Evolutionary conservation across 306 rosid genomes (phyloP).

Genomic region (Glycine soja): DNA sequence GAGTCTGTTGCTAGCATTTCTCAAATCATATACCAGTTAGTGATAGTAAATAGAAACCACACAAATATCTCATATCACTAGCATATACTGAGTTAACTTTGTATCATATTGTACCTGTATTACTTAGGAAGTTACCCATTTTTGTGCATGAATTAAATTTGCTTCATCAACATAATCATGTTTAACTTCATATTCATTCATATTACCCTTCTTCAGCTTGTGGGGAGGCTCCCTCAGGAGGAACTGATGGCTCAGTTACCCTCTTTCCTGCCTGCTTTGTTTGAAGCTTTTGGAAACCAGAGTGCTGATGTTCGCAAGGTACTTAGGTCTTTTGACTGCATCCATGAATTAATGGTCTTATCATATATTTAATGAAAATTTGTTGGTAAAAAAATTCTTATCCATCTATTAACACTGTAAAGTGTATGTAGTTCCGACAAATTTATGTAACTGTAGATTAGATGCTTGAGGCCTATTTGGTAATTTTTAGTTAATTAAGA

Average conservation of each 20-base stretch:
- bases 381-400: neutral
- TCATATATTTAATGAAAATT: too few species aligned
- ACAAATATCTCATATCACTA: neutral
- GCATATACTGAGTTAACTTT: neutral
- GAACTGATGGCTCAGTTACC: slow-evolving; percentile 90
- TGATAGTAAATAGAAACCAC: neutral
- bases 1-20: too few species aligned
- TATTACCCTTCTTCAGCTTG: slow-evolving; percentile 66
- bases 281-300: slow-evolving; percentile 96
- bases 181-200: slow-evolving; percentile 7
- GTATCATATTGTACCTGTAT: neutral
- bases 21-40: neutral
- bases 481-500: neutral
- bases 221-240: slow-evolving; percentile 84
- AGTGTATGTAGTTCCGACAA: slow-evolving; percentile 5
- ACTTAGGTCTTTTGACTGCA: slow-evolving; percentile 35
- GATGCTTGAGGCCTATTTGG: slow-evolving; percentile 22
- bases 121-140: neutral
- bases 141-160: slow-evolving; percentile 43
- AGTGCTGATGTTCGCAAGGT: slow-evolving; percentile 99
- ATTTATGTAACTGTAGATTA: slow-evolving; percentile 30
- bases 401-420: slow-evolving; percentile 17
- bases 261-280: slow-evolving; percentile 92
- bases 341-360: slow-evolving; percentile 5
- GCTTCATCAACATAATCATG: slow-evolving; percentile 29